Evolutionary conservation across 208 protist species (phyloP).

Genomic region (Polymyxa betae): DNA sequence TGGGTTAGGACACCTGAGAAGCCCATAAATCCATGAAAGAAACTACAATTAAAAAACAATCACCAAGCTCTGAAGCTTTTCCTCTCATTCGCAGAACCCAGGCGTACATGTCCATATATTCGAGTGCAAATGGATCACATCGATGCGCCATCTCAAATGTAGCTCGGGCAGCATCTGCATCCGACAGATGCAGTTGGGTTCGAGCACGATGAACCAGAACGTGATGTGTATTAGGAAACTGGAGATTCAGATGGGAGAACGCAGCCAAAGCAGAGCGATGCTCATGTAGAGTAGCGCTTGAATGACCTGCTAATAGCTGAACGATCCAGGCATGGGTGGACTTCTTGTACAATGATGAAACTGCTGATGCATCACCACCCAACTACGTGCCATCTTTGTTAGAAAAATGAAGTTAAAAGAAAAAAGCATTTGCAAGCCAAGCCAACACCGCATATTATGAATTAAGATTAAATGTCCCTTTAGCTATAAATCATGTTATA

Average conservation of each 20-base stretch:
- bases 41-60: background rate
- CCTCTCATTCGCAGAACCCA: constrained; percentile 38
- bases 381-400: background rate
- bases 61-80: constrained; percentile 32
- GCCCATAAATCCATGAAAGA: background rate
- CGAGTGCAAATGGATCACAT: constrained; percentile 7
- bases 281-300: background rate
- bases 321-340: background rate
- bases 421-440: too few species aligned
- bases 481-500: too few species aligned
- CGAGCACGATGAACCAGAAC: background rate
- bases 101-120: constrained; percentile 46
- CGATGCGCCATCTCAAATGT: constrained; percentile 6
- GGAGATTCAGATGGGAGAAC: background rate
- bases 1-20: constrained; percentile 1
- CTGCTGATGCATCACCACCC: background rate
- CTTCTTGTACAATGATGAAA: background rate
- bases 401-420: background rate
- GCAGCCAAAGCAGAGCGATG: constrained; percentile 5
- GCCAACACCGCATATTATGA: too few species aligned
- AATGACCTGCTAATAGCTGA: background rate
- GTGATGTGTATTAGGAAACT: background rate
- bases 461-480: too few species aligned
- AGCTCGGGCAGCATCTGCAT: background rate
- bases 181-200: constrained; percentile 29